Percentiles rank a stretch among this genome's conserved stretches.
phyloP scores from a whole-genome alignment of 164 flowering plant species.

The Magnolia officinalis region DNA sequence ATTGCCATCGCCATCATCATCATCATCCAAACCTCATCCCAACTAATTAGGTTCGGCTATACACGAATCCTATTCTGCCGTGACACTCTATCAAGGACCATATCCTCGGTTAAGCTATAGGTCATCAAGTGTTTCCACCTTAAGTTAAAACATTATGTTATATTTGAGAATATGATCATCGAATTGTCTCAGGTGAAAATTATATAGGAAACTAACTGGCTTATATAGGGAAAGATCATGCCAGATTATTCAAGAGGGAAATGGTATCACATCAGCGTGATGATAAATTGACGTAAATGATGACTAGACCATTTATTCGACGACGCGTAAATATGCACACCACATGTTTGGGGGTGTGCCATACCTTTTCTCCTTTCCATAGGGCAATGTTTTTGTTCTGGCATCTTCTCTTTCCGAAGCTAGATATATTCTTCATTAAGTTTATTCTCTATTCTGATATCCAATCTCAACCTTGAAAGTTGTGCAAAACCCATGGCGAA shows the following conservation, averaged over 20 bases:
- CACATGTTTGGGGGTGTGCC: conserved; percentile 47
- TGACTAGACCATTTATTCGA: conserved; percentile 25
- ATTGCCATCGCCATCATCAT: too few relatives aligned
- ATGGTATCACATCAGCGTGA: neutral
- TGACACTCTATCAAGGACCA: too few relatives aligned
- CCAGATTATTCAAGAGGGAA: neutral
- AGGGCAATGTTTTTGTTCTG: conserved; percentile 39
- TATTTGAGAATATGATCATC: too few relatives aligned
- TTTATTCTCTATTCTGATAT: conserved; percentile 20
- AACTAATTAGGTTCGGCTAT: too few relatives aligned
- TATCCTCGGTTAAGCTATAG: too few relatives aligned
- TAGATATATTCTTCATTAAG: conserved; percentile 13
- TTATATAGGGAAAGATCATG: too few relatives aligned
- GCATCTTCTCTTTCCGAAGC: conserved; percentile 42
- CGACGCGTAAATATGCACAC: conserved; percentile 24
- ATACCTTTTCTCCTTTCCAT: conserved; percentile 41
- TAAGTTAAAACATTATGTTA: too few relatives aligned
- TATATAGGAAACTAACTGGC: too few relatives aligned
- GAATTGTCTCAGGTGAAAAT: too few relatives aligned
- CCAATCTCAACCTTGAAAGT: neutral
- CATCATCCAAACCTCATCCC: too few relatives aligned
- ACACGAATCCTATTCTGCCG: too few relatives aligned
- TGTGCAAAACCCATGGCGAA: neutral
- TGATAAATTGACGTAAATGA: neutral
- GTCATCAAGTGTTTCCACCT: too few relatives aligned